These are phyloP conservation scores for Geotrichum klebahnii DNA, from an alignment of 1,139 yeast species.

Conservation along the genomic window DNA sequence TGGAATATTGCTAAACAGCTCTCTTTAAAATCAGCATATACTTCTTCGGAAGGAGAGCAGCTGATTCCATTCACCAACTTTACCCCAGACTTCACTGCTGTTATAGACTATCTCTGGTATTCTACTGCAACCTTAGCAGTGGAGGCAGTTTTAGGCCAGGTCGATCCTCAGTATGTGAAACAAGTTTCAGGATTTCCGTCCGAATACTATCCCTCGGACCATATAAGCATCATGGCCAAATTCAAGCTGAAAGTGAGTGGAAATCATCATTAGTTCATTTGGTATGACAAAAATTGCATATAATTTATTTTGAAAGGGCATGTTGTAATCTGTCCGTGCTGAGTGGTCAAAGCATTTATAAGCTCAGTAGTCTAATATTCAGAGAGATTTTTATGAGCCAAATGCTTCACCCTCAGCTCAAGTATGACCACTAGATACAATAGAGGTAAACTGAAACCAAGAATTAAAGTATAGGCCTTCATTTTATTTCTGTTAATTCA, in stretches of 20 bases:
- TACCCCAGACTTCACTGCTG: slow-evolving; percentile 87
- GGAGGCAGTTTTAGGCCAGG: slow-evolving; percentile 77
- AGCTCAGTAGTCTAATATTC: too few species aligned
- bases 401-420: background rate
- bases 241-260: slow-evolving; percentile 2
- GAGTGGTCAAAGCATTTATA: too few species aligned
- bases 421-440: background rate
- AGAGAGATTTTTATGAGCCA: too few species aligned
- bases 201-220: slow-evolving; percentile 90
- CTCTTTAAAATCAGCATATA: slow-evolving; percentile 4
- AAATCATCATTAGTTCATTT: background rate
- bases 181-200: slow-evolving; percentile 89
- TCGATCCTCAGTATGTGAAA: slow-evolving; percentile 70
- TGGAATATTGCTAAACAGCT: slow-evolving; percentile 3
- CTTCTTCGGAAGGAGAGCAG: slow-evolving; percentile 1
- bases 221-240: slow-evolving; percentile 42
- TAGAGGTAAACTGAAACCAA: background rate
- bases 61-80: slow-evolving; percentile 75
- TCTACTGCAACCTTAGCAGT: slow-evolving; percentile 75
- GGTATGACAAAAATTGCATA: too few species aligned
- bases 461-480: too few species aligned
- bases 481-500: too few species aligned
- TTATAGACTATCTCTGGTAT: slow-evolving; percentile 93
- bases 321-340: too few species aligned
- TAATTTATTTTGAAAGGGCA: too few species aligned